phyloP scores from a whole-genome alignment of 345 rosid species.

The Eucalyptus erythrocorys region DNA sequence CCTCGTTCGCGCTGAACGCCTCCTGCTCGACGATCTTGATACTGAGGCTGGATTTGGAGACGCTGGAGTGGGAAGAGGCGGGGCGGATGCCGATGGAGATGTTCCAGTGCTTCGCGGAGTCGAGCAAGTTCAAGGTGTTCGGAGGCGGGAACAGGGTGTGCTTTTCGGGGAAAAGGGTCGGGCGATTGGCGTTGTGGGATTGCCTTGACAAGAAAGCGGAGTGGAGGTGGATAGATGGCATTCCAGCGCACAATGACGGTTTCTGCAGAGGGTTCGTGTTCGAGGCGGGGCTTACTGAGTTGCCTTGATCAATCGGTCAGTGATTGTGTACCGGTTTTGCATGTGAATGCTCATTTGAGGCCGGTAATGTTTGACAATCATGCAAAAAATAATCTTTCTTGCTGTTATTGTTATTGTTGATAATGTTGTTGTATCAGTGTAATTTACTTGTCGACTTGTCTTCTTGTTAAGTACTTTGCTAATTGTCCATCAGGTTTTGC shows the following conservation, averaged over 20 bases:
- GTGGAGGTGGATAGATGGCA: slow-evolving; percentile 83
- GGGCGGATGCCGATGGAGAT: slow-evolving; percentile 81
- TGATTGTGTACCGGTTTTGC: background rate
- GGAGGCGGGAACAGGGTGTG: slow-evolving; percentile 78
- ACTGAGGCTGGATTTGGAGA: slow-evolving; percentile 63
- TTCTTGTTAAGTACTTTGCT: background rate
- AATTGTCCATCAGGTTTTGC: background rate
- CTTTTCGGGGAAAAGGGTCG: slow-evolving; percentile 66
- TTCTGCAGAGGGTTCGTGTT: slow-evolving; percentile 66
- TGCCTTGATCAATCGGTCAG: slow-evolving; percentile 25
- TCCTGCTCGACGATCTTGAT: slow-evolving; percentile 74
- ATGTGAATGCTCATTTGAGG: background rate
- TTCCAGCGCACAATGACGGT: slow-evolving; percentile 54
- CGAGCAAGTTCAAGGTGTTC: slow-evolving; percentile 81
- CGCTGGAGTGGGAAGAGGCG: slow-evolving; percentile 83
- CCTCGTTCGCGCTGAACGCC: slow-evolving; percentile 59
- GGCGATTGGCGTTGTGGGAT: slow-evolving; percentile 77
- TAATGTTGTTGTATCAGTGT: background rate
- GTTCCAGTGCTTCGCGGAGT: slow-evolving; percentile 60
- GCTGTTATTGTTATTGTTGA: background rate
- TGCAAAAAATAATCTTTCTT: background rate
- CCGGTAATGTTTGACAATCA: background rate
- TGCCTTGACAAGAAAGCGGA: slow-evolving; percentile 17
- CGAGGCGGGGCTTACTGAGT: slow-evolving; percentile 42
- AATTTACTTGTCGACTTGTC: background rate